A percentile compares a stretch with the other conserved stretches of the same genome.
Evolutionary conservation across 352 stramenopile genomes (phyloP).

Genomic region (Pythium phragmiticola): DNA sequence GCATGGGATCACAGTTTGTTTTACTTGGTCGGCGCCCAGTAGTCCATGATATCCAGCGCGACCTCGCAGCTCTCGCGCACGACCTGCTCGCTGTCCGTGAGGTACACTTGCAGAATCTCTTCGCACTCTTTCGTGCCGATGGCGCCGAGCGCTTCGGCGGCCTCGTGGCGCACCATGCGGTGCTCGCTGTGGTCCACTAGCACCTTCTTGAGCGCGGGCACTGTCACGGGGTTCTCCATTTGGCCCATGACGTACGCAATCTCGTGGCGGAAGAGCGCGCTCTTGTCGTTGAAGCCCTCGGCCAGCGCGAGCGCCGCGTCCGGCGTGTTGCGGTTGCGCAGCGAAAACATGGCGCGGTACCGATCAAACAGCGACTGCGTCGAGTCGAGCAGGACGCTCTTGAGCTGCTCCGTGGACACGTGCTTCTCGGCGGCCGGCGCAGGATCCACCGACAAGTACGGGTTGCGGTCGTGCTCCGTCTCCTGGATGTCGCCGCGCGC

Average conservation of each 20-base stretch:
- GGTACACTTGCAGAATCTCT: constrained; percentile 78
- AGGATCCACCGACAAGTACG: constrained; percentile 96
- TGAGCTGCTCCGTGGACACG: constrained; percentile 77
- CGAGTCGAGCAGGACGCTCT: constrained; percentile 86
- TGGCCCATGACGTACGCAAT: constrained; percentile 94
- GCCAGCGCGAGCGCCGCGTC: constrained; percentile 81
- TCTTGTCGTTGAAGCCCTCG: constrained; percentile 73
- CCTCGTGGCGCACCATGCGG: constrained; percentile 97
- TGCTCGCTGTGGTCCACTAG: constrained; percentile 92
- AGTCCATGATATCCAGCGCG: constrained; percentile 96
- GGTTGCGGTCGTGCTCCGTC: constrained; percentile 76
- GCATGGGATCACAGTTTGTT: no score
- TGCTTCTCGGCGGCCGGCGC: constrained; percentile 84
- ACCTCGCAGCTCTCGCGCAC: constrained; percentile 96
- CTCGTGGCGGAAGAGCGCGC: constrained; percentile 88
- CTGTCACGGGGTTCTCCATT: constrained; percentile 87
- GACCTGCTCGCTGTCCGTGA: constrained; percentile 78
- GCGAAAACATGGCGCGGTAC: constrained; percentile 98
- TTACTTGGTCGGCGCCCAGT: constrained; percentile 82
- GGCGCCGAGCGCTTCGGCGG: constrained; percentile 94
- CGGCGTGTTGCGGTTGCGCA: constrained; percentile 94
- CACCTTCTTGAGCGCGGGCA: constrained; percentile 87
- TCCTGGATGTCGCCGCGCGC: constrained; percentile 47
- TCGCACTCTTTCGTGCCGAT: constrained; percentile 94
- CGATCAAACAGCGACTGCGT: constrained; percentile 87